Percentiles rank a stretch among this genome's conserved stretches.
Evolutionary conservation across 2,329 filamentous ascomycete genomes (phyloP).

Genomic region (Ilyonectria mors-panacis): DNA sequence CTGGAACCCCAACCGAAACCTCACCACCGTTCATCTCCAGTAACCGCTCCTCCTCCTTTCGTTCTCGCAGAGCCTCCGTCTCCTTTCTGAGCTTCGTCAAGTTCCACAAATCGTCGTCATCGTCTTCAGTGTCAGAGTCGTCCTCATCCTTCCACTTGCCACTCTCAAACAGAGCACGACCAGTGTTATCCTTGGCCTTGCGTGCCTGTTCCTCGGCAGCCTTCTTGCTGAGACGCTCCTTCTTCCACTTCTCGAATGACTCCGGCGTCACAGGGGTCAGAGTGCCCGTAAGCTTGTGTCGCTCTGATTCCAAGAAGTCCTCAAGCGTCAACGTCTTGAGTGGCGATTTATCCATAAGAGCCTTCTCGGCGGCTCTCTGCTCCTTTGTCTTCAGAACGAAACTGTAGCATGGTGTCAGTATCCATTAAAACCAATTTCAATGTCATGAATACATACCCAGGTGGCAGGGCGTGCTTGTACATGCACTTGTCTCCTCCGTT

Average conservation of each 20-base stretch:
- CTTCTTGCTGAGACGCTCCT: conserved; percentile 94
- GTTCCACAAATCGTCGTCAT: conserved; percentile 81
- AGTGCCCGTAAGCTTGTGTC: conserved; percentile 92
- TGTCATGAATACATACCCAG: conserved; percentile 77
- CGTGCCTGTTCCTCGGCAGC: conserved; percentile 91
- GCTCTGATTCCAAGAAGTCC: conserved; percentile 96
- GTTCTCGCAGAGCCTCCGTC: conserved; percentile 81
- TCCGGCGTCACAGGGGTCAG: conserved; percentile 96
- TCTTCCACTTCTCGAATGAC: conserved; percentile 96
- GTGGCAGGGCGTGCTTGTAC: conserved; percentile 95
- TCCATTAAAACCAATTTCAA: neutral
- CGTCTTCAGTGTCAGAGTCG: conserved; percentile 73
- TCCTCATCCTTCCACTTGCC: conserved; percentile 87
- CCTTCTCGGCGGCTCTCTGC: conserved; percentile 95
- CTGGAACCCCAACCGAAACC: conserved; percentile 25
- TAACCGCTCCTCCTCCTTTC: conserved; percentile 83
- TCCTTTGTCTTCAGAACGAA: conserved; percentile 99
- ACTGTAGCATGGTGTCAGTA: conserved; percentile 62
- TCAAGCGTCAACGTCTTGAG: conserved; percentile 95
- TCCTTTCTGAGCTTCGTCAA: conserved; percentile 86
- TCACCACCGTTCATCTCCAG: conserved; percentile 48
- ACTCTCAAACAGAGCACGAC: conserved; percentile 94
- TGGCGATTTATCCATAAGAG: conserved; percentile 94
- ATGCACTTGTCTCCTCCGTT: conserved; percentile 98
- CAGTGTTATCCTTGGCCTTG: conserved; percentile 94